Percentiles rank a stretch among this genome's conserved stretches.
phyloP scores from a whole-genome alignment of 768 basidiomycete genomes.

The Tephrocybe rancida region DNA sequence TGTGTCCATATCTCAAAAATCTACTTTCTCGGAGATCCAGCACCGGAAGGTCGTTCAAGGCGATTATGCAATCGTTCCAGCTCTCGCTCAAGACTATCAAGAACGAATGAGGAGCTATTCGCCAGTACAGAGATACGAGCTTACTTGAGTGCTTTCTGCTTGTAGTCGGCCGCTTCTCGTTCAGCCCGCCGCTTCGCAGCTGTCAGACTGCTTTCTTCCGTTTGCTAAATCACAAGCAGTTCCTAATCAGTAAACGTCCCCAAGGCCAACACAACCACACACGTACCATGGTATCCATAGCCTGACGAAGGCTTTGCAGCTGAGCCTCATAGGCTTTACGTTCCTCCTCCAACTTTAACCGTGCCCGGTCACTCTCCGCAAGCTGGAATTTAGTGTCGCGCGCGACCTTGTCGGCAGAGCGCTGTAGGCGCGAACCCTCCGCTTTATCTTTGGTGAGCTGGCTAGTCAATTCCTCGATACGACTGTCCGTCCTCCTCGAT shows the following conservation, averaged over 20 bases:
- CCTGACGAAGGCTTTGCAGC: conserved; percentile 54
- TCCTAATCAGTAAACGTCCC: neutral
- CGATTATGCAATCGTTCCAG: conserved; percentile 70
- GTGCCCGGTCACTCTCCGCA: conserved; percentile 64
- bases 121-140: conserved; percentile 20
- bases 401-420: conserved; percentile 34
- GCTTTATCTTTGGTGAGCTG: conserved; percentile 55
- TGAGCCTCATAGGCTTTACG: conserved; percentile 60
- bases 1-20: conserved; percentile 12
- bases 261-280: conserved; percentile 8
- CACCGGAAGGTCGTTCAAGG: conserved; percentile 56
- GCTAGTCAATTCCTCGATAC: conserved; percentile 72
- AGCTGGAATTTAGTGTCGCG: conserved; percentile 58
- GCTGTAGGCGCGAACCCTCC: conserved; percentile 44
- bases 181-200: conserved; percentile 76
- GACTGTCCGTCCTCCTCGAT: conserved; percentile 64
- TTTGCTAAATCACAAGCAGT: conserved; percentile 51
- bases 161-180: conserved; percentile 73
- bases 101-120: conserved; percentile 3
- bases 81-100: conserved; percentile 59
- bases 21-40: conserved; percentile 36
- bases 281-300: conserved; percentile 65
- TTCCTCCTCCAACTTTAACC: conserved; percentile 66
- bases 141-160: conserved; percentile 69
- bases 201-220: conserved; percentile 65